Percentiles rank a stretch among this genome's conserved stretches.
phyloP scores from a whole-genome alignment of 306 rosid genomes.

The Gynostemma pentaphyllum region DNA sequence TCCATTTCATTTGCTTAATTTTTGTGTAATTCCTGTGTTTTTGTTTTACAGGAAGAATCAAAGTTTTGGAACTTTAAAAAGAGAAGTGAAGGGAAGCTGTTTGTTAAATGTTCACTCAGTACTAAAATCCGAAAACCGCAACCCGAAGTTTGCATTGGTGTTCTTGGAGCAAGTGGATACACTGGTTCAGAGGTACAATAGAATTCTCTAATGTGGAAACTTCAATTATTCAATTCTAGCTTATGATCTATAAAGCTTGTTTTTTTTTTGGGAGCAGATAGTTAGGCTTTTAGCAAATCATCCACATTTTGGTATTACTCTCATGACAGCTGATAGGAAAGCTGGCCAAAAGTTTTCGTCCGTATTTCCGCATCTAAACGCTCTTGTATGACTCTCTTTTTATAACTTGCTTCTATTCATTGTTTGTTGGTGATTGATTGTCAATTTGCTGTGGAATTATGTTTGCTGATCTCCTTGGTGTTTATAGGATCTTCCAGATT shows the following conservation, averaged over 20 bases:
- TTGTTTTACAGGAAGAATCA: constrained; percentile 21
- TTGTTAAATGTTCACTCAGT: constrained; percentile 48
- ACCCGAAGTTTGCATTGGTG: constrained; percentile 63
- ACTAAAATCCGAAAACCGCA: constrained; percentile 26
- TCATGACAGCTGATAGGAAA: constrained; percentile 84
- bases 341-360: constrained; percentile 84
- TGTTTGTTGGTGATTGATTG: constrained; percentile 8
- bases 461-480: constrained; percentile 9
- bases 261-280: constrained; percentile 46
- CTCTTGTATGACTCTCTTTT: constrained; percentile 42
- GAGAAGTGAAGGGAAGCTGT: constrained; percentile 27
- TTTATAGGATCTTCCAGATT: constrained; percentile 64
- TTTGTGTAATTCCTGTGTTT: too few relatives aligned
- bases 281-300: constrained; percentile 83
- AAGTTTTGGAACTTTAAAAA: constrained; percentile 19
- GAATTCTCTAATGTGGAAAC: neutral
- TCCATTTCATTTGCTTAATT: too few relatives aligned
- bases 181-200: constrained; percentile 84
- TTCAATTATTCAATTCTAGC: neutral
- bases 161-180: constrained; percentile 99
- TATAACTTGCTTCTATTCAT: neutral
- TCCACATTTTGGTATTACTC: constrained; percentile 62
- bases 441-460: neutral
- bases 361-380: constrained; percentile 70
- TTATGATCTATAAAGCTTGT: neutral